A percentile compares a stretch with the other conserved stretches of the same genome.
phyloP scores from a whole-genome alignment of 2,329 filamentous ascomycete species.

The Neophaeococcomyces mojaviensis region DNA sequence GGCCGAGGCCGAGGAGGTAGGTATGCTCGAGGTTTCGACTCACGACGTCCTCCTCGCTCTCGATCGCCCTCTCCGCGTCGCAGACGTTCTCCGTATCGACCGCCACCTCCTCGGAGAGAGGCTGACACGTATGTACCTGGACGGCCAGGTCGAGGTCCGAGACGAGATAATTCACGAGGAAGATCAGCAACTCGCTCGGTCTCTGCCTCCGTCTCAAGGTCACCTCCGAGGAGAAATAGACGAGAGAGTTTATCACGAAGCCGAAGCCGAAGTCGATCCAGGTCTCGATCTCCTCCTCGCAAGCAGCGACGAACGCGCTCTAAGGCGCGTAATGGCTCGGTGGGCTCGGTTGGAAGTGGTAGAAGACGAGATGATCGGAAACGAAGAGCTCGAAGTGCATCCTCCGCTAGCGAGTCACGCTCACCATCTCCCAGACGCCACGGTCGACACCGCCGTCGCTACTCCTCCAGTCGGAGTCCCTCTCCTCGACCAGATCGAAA shows the following conservation, averaged over 20 bases:
- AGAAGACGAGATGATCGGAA: slow-evolving; percentile 31
- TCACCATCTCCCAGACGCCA: slow-evolving; percentile 49
- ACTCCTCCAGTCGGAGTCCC: slow-evolving; percentile 32
- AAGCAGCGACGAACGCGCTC: slow-evolving; percentile 31
- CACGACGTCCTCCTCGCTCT: slow-evolving; percentile 42
- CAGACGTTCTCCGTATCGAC: slow-evolving; percentile 39
- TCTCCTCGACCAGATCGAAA: slow-evolving; percentile 27
- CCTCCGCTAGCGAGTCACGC: slow-evolving; percentile 44
- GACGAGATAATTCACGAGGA: slow-evolving; percentile 6
- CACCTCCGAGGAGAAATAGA: slow-evolving; percentile 18
- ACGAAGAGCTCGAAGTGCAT: slow-evolving; percentile 38
- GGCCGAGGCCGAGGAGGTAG: slow-evolving; percentile 28
- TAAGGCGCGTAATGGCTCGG: slow-evolving; percentile 8
- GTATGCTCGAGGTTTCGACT: slow-evolving; percentile 38
- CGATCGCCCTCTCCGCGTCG: slow-evolving; percentile 47
- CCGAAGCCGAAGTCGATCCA: background rate
- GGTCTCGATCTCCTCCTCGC: slow-evolving; percentile 11
- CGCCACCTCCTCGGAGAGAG: slow-evolving; percentile 42
- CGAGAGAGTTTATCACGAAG: slow-evolving; percentile 9
- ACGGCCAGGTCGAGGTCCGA: slow-evolving; percentile 25
- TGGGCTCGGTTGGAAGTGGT: background rate
- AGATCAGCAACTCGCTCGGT: slow-evolving; percentile 31
- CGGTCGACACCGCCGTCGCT: slow-evolving; percentile 32
- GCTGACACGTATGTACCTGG: slow-evolving; percentile 53
- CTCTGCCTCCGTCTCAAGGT: slow-evolving; percentile 28